Base-by-base conservation (phyloP, 2,329 filamentous ascomycete species). In the Allantophomopsis lycopodina region DNA sequence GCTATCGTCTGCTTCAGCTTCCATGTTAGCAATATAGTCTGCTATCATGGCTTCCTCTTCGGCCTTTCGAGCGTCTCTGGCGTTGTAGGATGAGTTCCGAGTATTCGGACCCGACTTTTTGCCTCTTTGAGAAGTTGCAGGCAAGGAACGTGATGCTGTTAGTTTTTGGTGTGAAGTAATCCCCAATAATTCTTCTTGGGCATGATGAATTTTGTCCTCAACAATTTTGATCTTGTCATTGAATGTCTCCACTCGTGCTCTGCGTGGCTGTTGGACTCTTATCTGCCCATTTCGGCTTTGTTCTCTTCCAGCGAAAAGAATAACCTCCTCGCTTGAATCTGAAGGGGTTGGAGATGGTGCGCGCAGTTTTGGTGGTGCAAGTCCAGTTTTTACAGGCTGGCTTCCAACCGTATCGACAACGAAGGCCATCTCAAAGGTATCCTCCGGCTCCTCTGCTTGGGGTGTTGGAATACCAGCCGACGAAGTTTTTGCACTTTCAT, bases 11-110 rank as follows among this genome's bases (percentile, higher is more conserved):
- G 3, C 14, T 7, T 34, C 32, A 14, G 10, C 23, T 10, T 32
- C 23, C 50, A 83, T 66, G 44, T 86, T 84, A 34, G 72, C 68
- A 50, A 85, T 78, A 49, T 87, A 87, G 50, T 88, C 83, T 1
- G 73, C 70, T 48, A 78, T 60, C 33, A 76, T 63, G 1, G 66
- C 70, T 32, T 77, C 72, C 14, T 79, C 68, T 7, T 69, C 63
- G 2, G 56, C 8, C 11, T 28, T 28, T 28, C 23, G 4, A 28
- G 23, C 23, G 11, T 28, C 11, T 12, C 23, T 28, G 10, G 11
- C 23, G 10, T 28, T 28, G 23, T 28, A 28, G 11, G 11, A 28
- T 28, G 23, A 8, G 7, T 10, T 28, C 11, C 11, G 23, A 28
- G 23, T 3, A 12, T 28, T 28, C 11, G 5, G 23, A n/a, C 32